Base-by-base conservation (phyloP, 306 rosid genomes). In the Elaeagnus macrophylla region DNA sequence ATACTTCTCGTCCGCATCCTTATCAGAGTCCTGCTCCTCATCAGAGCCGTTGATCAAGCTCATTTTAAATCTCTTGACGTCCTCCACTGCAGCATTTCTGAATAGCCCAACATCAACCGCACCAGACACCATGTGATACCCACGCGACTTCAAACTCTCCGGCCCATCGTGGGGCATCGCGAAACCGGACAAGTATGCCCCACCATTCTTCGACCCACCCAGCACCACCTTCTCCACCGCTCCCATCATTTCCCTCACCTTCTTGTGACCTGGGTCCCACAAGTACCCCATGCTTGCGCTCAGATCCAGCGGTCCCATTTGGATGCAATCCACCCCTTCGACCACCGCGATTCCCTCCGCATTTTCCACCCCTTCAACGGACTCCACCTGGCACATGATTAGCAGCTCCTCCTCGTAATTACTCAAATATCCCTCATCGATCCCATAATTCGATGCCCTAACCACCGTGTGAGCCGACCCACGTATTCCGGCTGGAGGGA, bases 281-380 rank as follows among this genome's bases (percentile, higher is more conserved):
- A 82, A 16, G 53, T 62, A 80, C 15, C 32, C 97, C 82, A 80
- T 10, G 48, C 94, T 86, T 0, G 84, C 94, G 53, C 97, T 90
- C 32, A 90, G 75, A 75, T 91, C 95, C 73, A 80, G 59, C 65
- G 97, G 86, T 1, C 95, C 84, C 93, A 90, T 86, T 54, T 90
- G 94, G 35, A 90, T 61, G 51, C 88, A 79, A 38, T 90, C 96
- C 1, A 88, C 94, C 0, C 91, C 91, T n/a, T 82, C 91, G 5
- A 84, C 88, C 49, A 74, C 77, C 2, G 78, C 74, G 25, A 88
- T 88, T 54, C 75, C 83, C 0, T 58, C 68, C 32, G 32, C 32
- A 25, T 25, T 25, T 25, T 25, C 32, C 18, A 71, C 96, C 1
- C 84, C 94, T 17, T 79, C 70, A 40, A 46, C 62, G 9, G 86